phyloP scores from a whole-genome alignment of 306 rosid genomes.

The Pueraria montana region DNA sequence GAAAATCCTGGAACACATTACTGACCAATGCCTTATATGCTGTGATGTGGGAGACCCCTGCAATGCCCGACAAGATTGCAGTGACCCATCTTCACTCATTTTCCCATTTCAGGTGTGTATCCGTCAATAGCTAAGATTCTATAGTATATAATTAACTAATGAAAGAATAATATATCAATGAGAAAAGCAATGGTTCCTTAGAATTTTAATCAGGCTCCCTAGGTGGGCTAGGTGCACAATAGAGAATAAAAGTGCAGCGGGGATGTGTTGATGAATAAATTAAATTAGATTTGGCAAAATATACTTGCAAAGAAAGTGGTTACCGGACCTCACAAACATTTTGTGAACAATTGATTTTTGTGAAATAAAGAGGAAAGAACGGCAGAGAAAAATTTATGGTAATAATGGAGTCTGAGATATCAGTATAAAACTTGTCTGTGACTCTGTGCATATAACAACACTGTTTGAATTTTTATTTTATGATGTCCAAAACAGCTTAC shows the following conservation, averaged over 20 bases:
- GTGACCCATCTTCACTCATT: slow-evolving; percentile 91
- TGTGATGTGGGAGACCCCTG: slow-evolving; percentile 97
- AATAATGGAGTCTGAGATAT: slow-evolving; percentile 2
- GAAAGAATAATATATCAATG: slow-evolving; percentile 22
- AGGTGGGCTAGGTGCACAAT: not conserved
- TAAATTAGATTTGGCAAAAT: slow-evolving; percentile 10
- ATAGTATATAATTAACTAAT: slow-evolving; percentile 1
- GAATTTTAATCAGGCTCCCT: slow-evolving; percentile 25
- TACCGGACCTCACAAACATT: not conserved
- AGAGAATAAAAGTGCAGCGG: not conserved
- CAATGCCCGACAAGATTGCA: slow-evolving; percentile 90
- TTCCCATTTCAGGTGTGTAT: slow-evolving; percentile 93
- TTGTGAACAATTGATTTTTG: slow-evolving; percentile 22
- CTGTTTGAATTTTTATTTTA: not conserved
- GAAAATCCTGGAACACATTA: slow-evolving; percentile 86
- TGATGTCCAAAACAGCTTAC: not conserved
- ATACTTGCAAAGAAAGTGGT: slow-evolving; percentile 1
- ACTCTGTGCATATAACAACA: not conserved
- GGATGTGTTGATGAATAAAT: slow-evolving; percentile 5
- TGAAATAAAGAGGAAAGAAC: not conserved
- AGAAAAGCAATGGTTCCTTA: slow-evolving; percentile 12
- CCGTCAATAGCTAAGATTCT: slow-evolving; percentile 25
- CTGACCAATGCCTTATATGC: slow-evolving; percentile 95
- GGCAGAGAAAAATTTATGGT: slow-evolving; percentile 24
- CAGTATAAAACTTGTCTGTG: not conserved